Base-by-base conservation (phyloP, 164 flowering plant genomes). In the Vitis rupestris region DNA sequence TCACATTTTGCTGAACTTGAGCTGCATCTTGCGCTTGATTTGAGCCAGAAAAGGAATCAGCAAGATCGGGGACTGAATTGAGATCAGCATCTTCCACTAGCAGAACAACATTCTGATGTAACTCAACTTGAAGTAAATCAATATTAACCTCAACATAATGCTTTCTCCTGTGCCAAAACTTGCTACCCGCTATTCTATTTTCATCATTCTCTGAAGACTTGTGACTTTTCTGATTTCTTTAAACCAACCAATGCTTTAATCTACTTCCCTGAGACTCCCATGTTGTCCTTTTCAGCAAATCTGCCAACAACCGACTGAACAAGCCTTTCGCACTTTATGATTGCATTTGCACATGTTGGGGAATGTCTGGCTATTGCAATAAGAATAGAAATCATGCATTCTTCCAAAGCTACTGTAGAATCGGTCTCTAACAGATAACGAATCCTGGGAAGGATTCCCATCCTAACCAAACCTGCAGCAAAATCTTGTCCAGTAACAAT, bases 181-280 rank as follows among this genome's bases (percentile, higher is more conserved):
- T 87, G 72, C 81, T 72, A 16, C 37, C 69, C 63, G 80, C 55
- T 57, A 74, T 19, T 72, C 65, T 85, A 80, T 83, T 87, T 70
- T 83, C 94, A 65, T 85, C 83, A 60, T 82, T 87, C 59, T 79
- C 84, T 37, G 88, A 80, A 72, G 88, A 80, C 50, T 17, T 72
- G 84, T 61, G 92, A 77, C 77, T 88, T 94, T 64, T 88, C 94
- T 9, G 87, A 71, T 73, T 90, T 94, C 81, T 80, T 92, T 44
- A 83, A 73, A 65, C 97, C 91, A 78, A 94, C 82, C 76, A 94
- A 84, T 44, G 94, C 81, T 79, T 71, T 89, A 48, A 94, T 76
- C 98, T 97, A 94, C 78, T 88, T 94, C 50, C 90, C 90, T 0
- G 97, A 73, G 17, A 80, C 88, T 64, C 95, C 98, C 97, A 94